Conservation (phyloP, 1,284 basidiomycete genomes). For the Melampsora larici-populina region DNA sequence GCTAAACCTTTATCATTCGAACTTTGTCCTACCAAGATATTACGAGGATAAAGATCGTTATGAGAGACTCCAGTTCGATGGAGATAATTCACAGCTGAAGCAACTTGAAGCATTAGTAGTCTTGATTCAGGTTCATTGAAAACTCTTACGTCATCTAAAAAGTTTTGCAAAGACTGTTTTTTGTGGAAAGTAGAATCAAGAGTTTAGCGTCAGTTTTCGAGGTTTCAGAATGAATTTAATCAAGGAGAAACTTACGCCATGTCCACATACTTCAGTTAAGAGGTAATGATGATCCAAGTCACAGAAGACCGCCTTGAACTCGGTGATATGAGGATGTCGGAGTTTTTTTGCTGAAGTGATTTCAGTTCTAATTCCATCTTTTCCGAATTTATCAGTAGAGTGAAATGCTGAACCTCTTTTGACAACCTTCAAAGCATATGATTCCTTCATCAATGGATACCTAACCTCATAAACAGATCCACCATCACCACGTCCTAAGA, state of each 20-base stretch:
- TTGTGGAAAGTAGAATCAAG: neutral
- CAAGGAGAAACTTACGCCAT: neutral
- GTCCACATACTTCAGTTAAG: neutral
- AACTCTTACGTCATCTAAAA: no score
- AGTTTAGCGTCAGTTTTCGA: neutral
- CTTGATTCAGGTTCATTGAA: constrained; percentile 4
- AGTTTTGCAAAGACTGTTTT: no score
- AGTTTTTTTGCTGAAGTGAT: no score
- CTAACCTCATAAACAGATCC: no score
- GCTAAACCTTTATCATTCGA: no score
- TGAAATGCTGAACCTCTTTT: no score
- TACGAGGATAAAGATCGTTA: neutral
- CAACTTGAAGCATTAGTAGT: neutral
- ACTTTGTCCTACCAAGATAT: neutral
- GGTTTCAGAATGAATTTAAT: neutral
- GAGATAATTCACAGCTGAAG: constrained; percentile 1
- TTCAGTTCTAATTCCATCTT: no score
- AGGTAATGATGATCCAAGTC: neutral
- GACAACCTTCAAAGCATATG: no score
- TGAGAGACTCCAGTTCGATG: neutral
- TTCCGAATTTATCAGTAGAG: no score
- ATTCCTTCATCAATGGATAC: no score
- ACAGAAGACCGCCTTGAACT: neutral
- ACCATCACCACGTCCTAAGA: no score
- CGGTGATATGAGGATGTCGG: neutral